Evolutionary conservation across 2,329 filamentous ascomycete genomes (phyloP), one percentile per base, ranked within the genome.

Genomic region (Coniochaeta ligniaria): DNA sequence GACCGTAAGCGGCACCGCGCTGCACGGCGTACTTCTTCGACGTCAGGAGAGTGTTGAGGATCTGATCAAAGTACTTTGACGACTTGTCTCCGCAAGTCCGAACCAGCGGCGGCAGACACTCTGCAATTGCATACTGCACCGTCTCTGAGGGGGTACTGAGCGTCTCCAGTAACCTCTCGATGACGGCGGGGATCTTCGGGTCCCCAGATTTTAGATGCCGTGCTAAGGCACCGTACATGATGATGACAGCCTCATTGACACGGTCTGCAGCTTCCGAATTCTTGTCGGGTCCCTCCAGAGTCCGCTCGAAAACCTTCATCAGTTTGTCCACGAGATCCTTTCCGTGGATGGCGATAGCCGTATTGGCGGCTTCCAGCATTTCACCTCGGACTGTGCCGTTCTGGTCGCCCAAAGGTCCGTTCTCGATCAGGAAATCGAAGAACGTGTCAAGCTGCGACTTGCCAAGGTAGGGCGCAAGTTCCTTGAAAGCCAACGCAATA

Each of bases 171-270:
- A 99, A 80, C 63, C 92, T 86, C 66, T 94, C 88, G 58, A 99
- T 88, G 54, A 99, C 95, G 60, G 89, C 87, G 1, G 93, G 92
- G 57, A 98, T 85, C 68, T 96, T 93, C 65, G 86, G 77, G 72
- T 99, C 95, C n/a, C 92, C 92, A 8, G 86, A 76, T 66, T 90
- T 85, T 62, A 99, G 78, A 78, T 99, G 95, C 58, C 91, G 87
- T 50, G 93, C 95, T 41, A 99, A 78, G 58, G 96, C 94, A 71
- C 95, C 95, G 68, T 99, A 99, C 72, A 99, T 89, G 67, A 99
- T 95, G 67, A 99, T 93, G 59, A 99, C 93, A 20, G 96, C 95
- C 75, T 99, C 95, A 67, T 97, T 97, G 64, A 98, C 90, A 62
- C 92, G 85, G 73, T 99, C 96, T 20, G 91, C 88, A 59, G 88